Evolutionary conservation across 192 early-diverging fungal genomes (phyloP).

Genomic region (Backusella tuberculispora): DNA sequence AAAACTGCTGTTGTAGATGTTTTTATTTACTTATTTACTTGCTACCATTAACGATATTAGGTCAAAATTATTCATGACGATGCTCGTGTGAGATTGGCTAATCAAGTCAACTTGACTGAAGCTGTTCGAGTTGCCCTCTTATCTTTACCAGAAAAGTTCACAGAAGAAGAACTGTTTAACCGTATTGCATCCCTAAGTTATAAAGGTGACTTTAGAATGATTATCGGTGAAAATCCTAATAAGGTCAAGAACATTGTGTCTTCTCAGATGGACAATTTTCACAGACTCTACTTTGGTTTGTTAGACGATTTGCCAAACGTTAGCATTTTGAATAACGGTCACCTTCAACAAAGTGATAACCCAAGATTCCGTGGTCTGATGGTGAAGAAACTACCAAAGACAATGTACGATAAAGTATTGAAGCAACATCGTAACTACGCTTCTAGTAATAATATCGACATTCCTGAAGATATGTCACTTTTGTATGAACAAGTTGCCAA

Average conservation of each 20-base stretch:
- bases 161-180: slow-evolving; percentile 77
- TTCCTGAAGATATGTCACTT: slow-evolving; percentile 36
- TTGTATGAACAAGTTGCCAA: slow-evolving; percentile 49
- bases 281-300: slow-evolving; percentile 55
- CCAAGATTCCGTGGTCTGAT: slow-evolving; percentile 67
- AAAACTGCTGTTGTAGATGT: neutral
- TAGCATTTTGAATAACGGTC: slow-evolving; percentile 27
- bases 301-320: slow-evolving; percentile 60
- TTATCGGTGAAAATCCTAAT: slow-evolving; percentile 90
- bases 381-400: slow-evolving; percentile 82
- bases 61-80: slow-evolving; percentile 80
- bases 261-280: slow-evolving; percentile 67
- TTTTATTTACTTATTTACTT: neutral
- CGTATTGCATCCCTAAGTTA: slow-evolving; percentile 90
- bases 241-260: slow-evolving; percentile 95
- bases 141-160: slow-evolving; percentile 81
- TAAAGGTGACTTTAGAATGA: slow-evolving; percentile 92
- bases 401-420: slow-evolving; percentile 63
- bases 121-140: slow-evolving; percentile 85
- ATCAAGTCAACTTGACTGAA: slow-evolving; percentile 86
- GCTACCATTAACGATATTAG: slow-evolving; percentile 34
- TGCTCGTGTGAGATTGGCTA: slow-evolving; percentile 70
- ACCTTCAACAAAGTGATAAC: slow-evolving; percentile 58
- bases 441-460: slow-evolving; percentile 11
- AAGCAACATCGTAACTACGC: slow-evolving; percentile 46